phyloP scores from a whole-genome alignment of 495 filamentous ascomycete genomes.

The Aspergillus biplanus region DNA sequence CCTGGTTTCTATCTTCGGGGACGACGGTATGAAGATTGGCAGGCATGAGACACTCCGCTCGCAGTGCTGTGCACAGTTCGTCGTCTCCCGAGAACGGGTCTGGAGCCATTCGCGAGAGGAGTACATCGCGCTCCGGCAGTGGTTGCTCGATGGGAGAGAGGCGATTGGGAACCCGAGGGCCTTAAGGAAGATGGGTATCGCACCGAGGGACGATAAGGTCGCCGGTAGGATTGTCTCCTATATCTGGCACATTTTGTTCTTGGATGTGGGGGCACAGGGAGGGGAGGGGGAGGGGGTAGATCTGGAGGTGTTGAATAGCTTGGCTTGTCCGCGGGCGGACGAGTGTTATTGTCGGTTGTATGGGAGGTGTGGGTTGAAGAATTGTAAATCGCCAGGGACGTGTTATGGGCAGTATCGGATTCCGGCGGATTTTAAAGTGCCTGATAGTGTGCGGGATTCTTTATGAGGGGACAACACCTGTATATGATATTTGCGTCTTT shows the following conservation, averaged over 20 bases:
- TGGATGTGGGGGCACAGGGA: conserved; percentile 36
- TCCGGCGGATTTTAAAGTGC: conserved; percentile 39
- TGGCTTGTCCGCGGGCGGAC: conserved; percentile 42
- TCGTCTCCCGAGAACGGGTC: conserved; percentile 37
- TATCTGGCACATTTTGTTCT: conserved; percentile 49
- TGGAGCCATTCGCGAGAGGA: conserved; percentile 42
- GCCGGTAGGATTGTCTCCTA: conserved; percentile 48
- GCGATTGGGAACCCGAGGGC: conserved; percentile 14
- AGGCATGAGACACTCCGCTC: conserved; percentile 40
- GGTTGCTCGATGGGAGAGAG: conserved; percentile 42
- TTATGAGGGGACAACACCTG: no score
- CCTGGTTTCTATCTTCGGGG: conserved; percentile 39
- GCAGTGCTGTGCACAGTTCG: conserved; percentile 54
- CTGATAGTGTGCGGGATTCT: conserved; percentile 36
- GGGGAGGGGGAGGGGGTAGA: conserved; percentile 36
- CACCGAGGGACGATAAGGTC: conserved; percentile 41
- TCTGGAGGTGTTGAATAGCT: conserved; percentile 44
- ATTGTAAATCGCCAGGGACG: conserved; percentile 32
- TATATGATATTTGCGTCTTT: no score
- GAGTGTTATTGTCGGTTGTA: conserved; percentile 53
- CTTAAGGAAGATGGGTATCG: conserved; percentile 20
- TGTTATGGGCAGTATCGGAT: conserved; percentile 44
- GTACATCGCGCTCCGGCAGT: conserved; percentile 48
- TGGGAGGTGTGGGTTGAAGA: conserved; percentile 38
- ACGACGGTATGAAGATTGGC: conserved; percentile 24